Base-by-base conservation (phyloP, 805 yeast species). In the Barnettozyma wickerhamii region DNA sequence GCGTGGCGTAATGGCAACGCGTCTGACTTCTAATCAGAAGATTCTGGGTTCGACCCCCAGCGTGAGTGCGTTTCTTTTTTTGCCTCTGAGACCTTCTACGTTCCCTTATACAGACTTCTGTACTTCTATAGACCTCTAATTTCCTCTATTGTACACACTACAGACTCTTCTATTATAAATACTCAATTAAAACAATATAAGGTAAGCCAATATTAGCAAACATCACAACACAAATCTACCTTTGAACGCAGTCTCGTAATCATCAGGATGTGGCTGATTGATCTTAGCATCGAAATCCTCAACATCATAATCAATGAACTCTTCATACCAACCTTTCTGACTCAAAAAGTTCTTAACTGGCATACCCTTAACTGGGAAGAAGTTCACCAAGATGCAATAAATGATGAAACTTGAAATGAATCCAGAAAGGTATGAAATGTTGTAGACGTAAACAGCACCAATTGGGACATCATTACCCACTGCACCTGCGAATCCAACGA, bases 401-500 rank as follows among this genome's bases (percentile, higher is more conserved):
- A 80, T 66, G 4, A 69, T 32, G 42, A 74, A 74, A 0, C 95
- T 68, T 2, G 75, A 59, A 28, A 77, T 53, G 62, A 82, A 86
- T 1, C 96, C 96, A 44, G 82, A 72, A 50, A 88, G 79, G 68
- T 81, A 88, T 60, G 82, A 83, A 52, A 88, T 65, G 46, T 81
- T 66, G 66, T 84, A 88, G 34, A 88, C 76, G 42, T 76, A 69
- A 43, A 77, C 75, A 10, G 95, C 95, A 24, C 91, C 95, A 35
- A 67, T 65, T 21, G 95, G 95, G 13, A 87, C 95, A 45, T 69
- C 72, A n/a, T 79, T 74, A 30, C 81, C 85, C 19, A 85, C 79
- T 9, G 89, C 88, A 48, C 95, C 88, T 6, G 82, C 91, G 52
- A 88, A 88, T 2, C 96, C 96, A 17, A 84, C 84, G 55, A 88